Conservation (phyloP, 208 protist genomes). For the Strigomonas galati region DNA sequence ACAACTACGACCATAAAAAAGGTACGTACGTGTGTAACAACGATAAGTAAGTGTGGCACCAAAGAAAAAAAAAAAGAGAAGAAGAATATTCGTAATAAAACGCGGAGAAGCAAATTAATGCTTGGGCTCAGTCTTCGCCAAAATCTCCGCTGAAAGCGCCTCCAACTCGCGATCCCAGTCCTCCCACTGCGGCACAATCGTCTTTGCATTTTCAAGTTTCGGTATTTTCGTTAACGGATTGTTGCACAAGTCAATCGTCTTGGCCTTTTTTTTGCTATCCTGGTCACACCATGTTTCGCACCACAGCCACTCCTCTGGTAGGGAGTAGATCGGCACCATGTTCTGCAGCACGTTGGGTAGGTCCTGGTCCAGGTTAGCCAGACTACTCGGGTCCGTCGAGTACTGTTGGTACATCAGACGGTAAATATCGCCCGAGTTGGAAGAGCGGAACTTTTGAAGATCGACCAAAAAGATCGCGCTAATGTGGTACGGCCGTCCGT, state of each 20-base stretch:
- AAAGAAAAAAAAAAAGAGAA: neutral
- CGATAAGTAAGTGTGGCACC: neutral
- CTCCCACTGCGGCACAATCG: conserved; percentile 91
- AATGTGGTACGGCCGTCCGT: conserved; percentile 97
- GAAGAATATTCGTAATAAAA: neutral
- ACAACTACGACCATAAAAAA: too few species aligned
- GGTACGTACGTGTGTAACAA: too few species aligned
- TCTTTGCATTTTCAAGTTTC: conserved; percentile 92
- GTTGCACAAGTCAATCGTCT: conserved; percentile 98
- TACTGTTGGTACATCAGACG: conserved; percentile 90
- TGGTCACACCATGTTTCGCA: conserved; percentile 98
- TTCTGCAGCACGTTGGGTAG: conserved; percentile 96
- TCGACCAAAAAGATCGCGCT: conserved; percentile 97
- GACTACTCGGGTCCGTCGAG: conserved; percentile 87
- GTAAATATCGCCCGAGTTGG: conserved; percentile 91
- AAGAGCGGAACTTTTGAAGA: conserved; percentile 84
- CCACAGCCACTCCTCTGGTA: conserved; percentile 99
- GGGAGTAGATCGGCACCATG: conserved; percentile 92
- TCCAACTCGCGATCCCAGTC: conserved; percentile 79
- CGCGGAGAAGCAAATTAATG: neutral
- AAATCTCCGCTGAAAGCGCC: conserved; percentile 12
- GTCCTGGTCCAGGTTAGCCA: conserved; percentile 94
- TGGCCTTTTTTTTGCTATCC: conserved; percentile 89
- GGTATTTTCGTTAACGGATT: conserved; percentile 96
- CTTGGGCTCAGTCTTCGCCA: neutral